Percentiles rank a stretch among this genome's conserved stretches.
phyloP scores from a whole-genome alignment of 139 green algal genomes.

The Nannochloris sp. region DNA sequence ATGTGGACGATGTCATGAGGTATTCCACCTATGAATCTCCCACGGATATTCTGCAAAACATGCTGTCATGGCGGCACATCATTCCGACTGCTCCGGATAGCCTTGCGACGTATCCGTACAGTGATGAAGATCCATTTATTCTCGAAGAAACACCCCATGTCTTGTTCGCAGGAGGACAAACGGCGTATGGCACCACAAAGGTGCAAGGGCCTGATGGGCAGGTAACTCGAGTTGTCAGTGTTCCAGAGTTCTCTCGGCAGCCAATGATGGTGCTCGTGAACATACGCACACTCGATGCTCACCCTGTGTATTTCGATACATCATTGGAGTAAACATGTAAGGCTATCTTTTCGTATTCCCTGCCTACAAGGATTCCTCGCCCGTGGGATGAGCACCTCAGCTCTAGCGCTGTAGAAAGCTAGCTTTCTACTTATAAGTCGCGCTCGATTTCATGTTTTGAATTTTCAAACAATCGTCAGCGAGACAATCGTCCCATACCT shows the following conservation, averaged over 20 bases:
- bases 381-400: too few species aligned
- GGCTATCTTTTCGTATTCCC: too few species aligned
- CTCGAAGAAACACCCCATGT: slow-evolving; percentile 77
- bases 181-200: slow-evolving; percentile 54
- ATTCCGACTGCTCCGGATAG: slow-evolving; percentile 94
- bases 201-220: slow-evolving; percentile 28
- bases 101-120: slow-evolving; percentile 84
- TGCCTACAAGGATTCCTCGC: too few species aligned
- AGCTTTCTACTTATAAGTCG: too few species aligned
- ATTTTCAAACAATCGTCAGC: too few species aligned
- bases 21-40: slow-evolving; percentile 40
- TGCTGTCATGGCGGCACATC: slow-evolving; percentile 80
- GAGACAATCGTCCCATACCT: too few species aligned
- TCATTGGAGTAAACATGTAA: too few species aligned
- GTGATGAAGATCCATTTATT: slow-evolving; percentile 87
- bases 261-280: slow-evolving; percentile 77
- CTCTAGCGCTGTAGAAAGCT: too few species aligned
- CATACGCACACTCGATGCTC: slow-evolving; percentile 62
- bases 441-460: too few species aligned
- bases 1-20: slow-evolving; percentile 68
- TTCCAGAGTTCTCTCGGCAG: slow-evolving; percentile 69
- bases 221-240: slow-evolving; percentile 50
- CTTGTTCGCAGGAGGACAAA: slow-evolving; percentile 88
- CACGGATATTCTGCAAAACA: slow-evolving; percentile 55
- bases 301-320: slow-evolving; percentile 59